Evolutionary conservation across 2,329 filamentous ascomycete species (phyloP).

Genomic region (Scopulariopsis brevicaulis): DNA sequence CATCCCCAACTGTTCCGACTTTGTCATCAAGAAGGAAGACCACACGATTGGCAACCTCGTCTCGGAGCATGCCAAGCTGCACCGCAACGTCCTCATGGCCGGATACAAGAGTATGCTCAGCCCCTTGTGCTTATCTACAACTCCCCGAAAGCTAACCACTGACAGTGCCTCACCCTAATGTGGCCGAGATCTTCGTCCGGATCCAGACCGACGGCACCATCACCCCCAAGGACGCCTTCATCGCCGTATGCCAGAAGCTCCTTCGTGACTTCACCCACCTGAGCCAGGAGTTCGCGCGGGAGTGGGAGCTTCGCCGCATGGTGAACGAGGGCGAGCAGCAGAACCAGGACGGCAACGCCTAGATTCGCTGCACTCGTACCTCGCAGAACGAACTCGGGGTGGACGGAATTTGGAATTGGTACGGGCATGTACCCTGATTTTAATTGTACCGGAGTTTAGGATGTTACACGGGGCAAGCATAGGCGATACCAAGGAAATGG

Average conservation of each 20-base stretch:
- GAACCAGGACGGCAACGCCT: constrained; percentile 6
- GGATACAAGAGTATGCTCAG: constrained; percentile 70
- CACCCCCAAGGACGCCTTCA: constrained; percentile 78
- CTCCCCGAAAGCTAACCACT: background rate
- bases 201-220: constrained; percentile 86
- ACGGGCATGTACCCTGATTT: background rate
- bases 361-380: background rate
- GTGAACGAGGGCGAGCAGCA: constrained; percentile 54
- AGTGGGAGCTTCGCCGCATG: constrained; percentile 83
- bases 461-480: background rate
- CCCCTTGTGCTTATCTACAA: background rate
- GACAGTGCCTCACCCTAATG: constrained; percentile 45
- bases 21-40: constrained; percentile 92
- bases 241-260: constrained; percentile 70
- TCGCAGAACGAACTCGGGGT: background rate
- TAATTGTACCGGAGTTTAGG: background rate
- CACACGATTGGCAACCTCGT: constrained; percentile 91
- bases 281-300: constrained; percentile 81
- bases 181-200: constrained; percentile 56
- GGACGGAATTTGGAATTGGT: background rate
- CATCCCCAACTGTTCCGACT: constrained; percentile 49
- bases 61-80: constrained; percentile 72
- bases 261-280: constrained; percentile 72
- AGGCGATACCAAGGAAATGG: background rate
- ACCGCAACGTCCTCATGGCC: constrained; percentile 75